phyloP scores from a whole-genome alignment of 805 yeast species.

The Saccharomycopsis vini region DNA sequence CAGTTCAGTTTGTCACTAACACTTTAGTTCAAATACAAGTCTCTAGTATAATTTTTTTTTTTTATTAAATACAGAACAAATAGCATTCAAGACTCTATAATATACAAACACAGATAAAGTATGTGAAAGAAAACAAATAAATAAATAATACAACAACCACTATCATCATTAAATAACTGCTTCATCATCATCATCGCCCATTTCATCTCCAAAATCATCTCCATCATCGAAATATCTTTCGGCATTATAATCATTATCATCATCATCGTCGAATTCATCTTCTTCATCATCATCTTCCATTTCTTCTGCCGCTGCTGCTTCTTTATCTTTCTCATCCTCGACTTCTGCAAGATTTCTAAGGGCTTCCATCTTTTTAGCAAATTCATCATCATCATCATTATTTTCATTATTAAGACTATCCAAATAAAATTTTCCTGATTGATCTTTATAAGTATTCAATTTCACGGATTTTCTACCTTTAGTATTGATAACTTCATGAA shows the following conservation, averaged over 20 bases:
- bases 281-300: conserved; percentile 42
- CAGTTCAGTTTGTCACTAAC: no score
- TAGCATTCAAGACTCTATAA: no score
- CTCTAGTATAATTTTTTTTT: no score
- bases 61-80: no score
- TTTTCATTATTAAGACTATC: conserved; percentile 25
- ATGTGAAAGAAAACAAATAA: no score
- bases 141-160: background rate
- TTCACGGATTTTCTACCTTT: conserved; percentile 28
- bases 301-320: conserved; percentile 35
- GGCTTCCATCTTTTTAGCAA: conserved; percentile 26
- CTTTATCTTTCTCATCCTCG: conserved; percentile 29
- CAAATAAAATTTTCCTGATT: conserved; percentile 25
- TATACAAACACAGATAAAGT: no score
- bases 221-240: conserved; percentile 71
- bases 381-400: conserved; percentile 23
- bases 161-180: conserved; percentile 66
- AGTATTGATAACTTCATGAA: conserved; percentile 63
- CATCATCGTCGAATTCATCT: conserved; percentile 65
- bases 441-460: conserved; percentile 23
- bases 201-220: conserved; percentile 44
- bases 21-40: no score
- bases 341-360: conserved; percentile 37
- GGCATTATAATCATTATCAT: conserved; percentile 73
- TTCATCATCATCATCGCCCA: conserved; percentile 52